Percentiles rank a stretch among this genome's conserved stretches.
These are phyloP conservation scores for Suhomyces sp. DNA, from an alignment of 805 yeast genomes.

Conservation along the genomic window DNA sequence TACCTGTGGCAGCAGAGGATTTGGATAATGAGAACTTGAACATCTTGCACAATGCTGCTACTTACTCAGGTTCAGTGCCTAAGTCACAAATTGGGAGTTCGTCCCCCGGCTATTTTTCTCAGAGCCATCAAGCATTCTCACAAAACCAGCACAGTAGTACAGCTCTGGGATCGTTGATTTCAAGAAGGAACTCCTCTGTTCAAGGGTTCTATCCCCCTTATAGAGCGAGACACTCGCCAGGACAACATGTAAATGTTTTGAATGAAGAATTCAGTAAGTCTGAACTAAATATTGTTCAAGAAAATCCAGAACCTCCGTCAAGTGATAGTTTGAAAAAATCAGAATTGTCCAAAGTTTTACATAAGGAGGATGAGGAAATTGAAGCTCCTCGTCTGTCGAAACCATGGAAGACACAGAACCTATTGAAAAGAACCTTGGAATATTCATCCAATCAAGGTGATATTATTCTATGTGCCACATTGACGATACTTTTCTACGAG, in stretches of 20 bases:
- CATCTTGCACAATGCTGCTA: constrained; percentile 17
- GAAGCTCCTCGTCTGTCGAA: constrained; percentile 7
- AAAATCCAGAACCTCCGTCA: constrained; percentile 10
- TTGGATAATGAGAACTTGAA: constrained; percentile 37
- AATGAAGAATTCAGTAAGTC: constrained; percentile 9
- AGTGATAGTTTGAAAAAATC: constrained; percentile 18
- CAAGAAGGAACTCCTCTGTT: constrained; percentile 21
- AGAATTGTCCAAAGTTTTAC: constrained; percentile 26
- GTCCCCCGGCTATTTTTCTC: constrained; percentile 9
- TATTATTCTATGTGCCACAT: constrained; percentile 55
- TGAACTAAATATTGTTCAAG: constrained; percentile 18
- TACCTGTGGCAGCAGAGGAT: constrained; percentile 17
- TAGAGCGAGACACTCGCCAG: constrained; percentile 6
- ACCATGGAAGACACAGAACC: constrained; percentile 59
- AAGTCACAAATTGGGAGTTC: constrained; percentile 4
- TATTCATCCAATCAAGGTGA: constrained; percentile 66
- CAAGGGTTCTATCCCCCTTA: constrained; percentile 6
- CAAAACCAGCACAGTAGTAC: constrained; percentile 1
- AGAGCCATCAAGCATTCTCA: constrained; percentile 4
- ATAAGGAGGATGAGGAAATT: constrained; percentile 9
- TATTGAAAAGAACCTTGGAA: constrained; percentile 52
- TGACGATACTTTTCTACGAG: constrained; percentile 54
- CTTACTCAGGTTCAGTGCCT: constrained; percentile 5
- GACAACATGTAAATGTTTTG: constrained; percentile 2
- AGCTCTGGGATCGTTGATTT: constrained; percentile 13